Percentiles rank a stretch among this genome's conserved stretches.
phyloP scores from a whole-genome alignment of 2,329 filamentous ascomycete species.

The Alternaria panax region DNA sequence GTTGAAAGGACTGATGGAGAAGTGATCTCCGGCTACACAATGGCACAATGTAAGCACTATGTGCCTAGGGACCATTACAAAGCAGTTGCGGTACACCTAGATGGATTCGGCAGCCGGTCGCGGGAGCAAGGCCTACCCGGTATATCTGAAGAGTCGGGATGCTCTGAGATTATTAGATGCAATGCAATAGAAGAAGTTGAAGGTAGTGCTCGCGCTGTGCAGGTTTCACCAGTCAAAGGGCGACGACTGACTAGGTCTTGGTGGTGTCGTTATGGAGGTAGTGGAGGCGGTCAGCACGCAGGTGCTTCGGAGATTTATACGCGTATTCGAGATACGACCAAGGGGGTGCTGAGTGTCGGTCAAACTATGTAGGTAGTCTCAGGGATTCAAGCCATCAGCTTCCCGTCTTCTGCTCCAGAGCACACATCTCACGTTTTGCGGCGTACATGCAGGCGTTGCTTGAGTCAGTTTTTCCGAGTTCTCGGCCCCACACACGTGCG shows the following conservation, averaged over 20 bases:
- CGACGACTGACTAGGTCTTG: neutral
- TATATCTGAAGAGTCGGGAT: neutral
- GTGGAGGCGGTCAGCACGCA: neutral
- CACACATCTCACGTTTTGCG: neutral
- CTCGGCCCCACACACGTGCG: neutral
- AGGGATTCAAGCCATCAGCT: neutral
- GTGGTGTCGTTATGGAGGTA: neutral
- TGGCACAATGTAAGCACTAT: too few relatives aligned
- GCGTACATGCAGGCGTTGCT: neutral
- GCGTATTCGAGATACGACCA: neutral
- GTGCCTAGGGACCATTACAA: neutral
- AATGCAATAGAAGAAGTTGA: neutral
- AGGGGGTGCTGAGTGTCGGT: neutral
- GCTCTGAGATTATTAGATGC: neutral
- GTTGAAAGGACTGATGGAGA: too few relatives aligned
- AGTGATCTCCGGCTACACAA: too few relatives aligned
- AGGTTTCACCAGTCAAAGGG: neutral
- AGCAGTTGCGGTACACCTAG: neutral
- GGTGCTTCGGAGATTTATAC: neutral
- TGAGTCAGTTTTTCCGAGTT: neutral
- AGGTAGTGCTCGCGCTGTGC: too few relatives aligned
- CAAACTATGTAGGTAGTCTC: neutral
- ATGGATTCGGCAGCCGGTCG: neutral
- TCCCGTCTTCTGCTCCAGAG: neutral
- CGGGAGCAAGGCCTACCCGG: neutral